Evolutionary conservation across 495 filamentous ascomycete species (phyloP).

Genomic region (Penicillium crystallinum): DNA sequence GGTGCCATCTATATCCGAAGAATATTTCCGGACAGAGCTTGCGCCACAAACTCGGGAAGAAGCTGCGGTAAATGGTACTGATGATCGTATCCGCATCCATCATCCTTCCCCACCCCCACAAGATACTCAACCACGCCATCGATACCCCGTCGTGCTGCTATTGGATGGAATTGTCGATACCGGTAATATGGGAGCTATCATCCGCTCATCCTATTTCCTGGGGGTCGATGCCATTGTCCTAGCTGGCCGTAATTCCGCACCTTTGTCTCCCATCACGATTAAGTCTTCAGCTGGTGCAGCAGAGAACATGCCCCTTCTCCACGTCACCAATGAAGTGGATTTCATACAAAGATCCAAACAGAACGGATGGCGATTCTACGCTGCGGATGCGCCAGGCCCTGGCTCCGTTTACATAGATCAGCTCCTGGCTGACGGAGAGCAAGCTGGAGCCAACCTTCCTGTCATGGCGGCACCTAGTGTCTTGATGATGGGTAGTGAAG

Average conservation of each 20-base stretch:
- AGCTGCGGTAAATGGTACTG: constrained; percentile 59
- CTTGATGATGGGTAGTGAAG: constrained; percentile 79
- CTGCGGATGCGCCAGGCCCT: constrained; percentile 57
- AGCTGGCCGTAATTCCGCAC: constrained; percentile 61
- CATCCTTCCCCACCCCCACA: constrained; percentile 10
- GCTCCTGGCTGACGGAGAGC: neutral
- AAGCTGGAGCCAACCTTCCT: constrained; percentile 27
- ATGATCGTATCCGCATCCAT: constrained; percentile 33
- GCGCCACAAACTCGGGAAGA: constrained; percentile 71
- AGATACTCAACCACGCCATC: constrained; percentile 17
- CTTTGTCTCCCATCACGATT: constrained; percentile 66
- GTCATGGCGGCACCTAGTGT: constrained; percentile 60
- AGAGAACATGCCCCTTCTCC: constrained; percentile 68
- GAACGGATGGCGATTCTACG: constrained; percentile 80
- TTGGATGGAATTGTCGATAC: constrained; percentile 84
- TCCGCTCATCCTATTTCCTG: constrained; percentile 80
- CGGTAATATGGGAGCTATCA: constrained; percentile 83
- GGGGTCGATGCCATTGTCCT: constrained; percentile 73
- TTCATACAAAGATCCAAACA: constrained; percentile 64
- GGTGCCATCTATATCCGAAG: constrained; percentile 33
- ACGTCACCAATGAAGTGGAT: constrained; percentile 54
- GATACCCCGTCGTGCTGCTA: constrained; percentile 73
- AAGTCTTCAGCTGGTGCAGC: constrained; percentile 85
- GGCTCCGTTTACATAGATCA: constrained; percentile 25
- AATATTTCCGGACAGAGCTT: constrained; percentile 52